These are phyloP conservation scores for Talaromyces ruber DNA, from an alignment of 495 filamentous ascomycete species.

Conservation along the genomic window DNA sequence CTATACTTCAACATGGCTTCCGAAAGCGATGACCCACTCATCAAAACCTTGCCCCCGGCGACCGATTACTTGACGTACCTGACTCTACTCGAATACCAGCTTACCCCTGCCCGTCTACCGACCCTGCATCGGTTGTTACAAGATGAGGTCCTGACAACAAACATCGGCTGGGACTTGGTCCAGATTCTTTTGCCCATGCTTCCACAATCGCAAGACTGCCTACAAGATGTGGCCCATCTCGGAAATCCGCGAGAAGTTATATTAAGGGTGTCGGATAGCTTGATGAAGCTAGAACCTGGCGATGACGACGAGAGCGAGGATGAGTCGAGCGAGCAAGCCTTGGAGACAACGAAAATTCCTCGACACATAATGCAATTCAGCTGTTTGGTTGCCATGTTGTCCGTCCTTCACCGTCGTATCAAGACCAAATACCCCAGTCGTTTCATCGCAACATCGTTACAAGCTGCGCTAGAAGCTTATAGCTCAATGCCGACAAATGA, in stretches of 20 bases:
- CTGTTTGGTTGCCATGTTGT: slow-evolving; percentile 68
- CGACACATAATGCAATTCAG: slow-evolving; percentile 53
- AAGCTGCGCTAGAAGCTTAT: slow-evolving; percentile 65
- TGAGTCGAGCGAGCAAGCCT: slow-evolving; percentile 11
- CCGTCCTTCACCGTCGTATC: slow-evolving; percentile 78
- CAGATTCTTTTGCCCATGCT: slow-evolving; percentile 73
- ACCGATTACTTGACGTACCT: slow-evolving; percentile 84
- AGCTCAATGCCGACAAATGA: slow-evolving; percentile 46
- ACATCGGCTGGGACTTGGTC: slow-evolving; percentile 96
- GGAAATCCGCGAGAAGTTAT: slow-evolving; percentile 94
- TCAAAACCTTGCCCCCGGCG: slow-evolving; percentile 53
- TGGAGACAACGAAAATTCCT: slow-evolving; percentile 9
- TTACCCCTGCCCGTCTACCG: slow-evolving; percentile 68
- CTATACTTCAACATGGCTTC: slow-evolving; percentile 16
- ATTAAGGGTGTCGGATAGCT: slow-evolving; percentile 71
- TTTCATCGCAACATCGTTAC: slow-evolving; percentile 84
- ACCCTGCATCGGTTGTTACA: slow-evolving; percentile 71
- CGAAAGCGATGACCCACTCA: slow-evolving; percentile 29
- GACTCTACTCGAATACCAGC: slow-evolving; percentile 77
- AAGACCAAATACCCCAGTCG: slow-evolving; percentile 85
- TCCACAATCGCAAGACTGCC: slow-evolving; percentile 61
- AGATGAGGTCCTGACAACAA: slow-evolving; percentile 71
- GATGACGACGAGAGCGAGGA: slow-evolving; percentile 44
- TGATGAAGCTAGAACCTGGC: slow-evolving; percentile 49
- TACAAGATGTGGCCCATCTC: slow-evolving; percentile 68